phyloP scores from a whole-genome alignment of 1,284 basidiomycete species.

The Leccinum variabile region DNA sequence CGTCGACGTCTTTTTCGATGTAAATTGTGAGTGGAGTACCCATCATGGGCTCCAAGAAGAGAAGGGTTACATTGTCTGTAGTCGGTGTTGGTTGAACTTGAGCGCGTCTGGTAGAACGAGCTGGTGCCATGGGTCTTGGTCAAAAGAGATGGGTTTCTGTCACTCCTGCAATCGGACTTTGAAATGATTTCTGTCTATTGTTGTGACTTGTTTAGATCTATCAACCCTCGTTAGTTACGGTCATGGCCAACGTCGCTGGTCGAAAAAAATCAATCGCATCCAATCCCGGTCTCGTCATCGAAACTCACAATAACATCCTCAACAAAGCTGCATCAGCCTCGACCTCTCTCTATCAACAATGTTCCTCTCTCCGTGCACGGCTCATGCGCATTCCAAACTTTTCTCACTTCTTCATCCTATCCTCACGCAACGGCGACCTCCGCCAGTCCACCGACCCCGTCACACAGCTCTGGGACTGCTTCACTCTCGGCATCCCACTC shows the following conservation, averaged over 20 bases:
- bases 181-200: conserved; percentile 11
- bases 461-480: conserved; percentile 91
- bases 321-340: conserved; percentile 82
- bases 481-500: conserved; percentile 90
- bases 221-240: conserved; percentile 8
- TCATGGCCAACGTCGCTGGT: conserved; percentile 63
- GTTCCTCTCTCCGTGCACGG: conserved; percentile 69
- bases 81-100: conserved; percentile 33
- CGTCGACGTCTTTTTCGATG: conserved; percentile 74
- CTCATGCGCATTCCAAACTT: conserved; percentile 77
- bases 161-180: conserved; percentile 34
- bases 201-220: conserved; percentile 32
- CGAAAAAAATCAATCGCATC: conserved; percentile 83
- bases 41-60: conserved; percentile 79
- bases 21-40: conserved; percentile 72
- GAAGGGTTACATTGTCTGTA: conserved; percentile 36
- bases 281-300: conserved; percentile 63
- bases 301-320: conserved; percentile 79
- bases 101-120: conserved; percentile 51
- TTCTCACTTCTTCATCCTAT: conserved; percentile 64
- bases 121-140: conserved; percentile 78
- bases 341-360: conserved; percentile 86
- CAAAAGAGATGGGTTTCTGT: conserved; percentile 30
- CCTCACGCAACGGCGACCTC: conserved; percentile 51
- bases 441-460: conserved; percentile 84